A percentile compares a stretch with the other conserved stretches of the same genome.
Evolutionary conservation across 2,329 filamentous ascomycete species (phyloP).

Genomic region (Akanthomyces muscarius): DNA sequence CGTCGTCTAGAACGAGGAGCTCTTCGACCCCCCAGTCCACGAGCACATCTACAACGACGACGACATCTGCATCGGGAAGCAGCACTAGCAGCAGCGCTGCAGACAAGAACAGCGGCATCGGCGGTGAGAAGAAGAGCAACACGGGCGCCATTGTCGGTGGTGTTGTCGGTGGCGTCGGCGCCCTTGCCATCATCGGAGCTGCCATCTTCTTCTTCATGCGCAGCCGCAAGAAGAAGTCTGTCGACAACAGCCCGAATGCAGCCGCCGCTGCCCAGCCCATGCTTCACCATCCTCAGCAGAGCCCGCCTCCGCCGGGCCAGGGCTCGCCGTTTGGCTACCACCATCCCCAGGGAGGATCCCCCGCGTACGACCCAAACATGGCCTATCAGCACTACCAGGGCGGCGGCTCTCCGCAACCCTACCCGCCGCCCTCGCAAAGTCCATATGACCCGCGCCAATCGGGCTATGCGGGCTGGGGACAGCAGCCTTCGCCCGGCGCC

Average conservation of each 20-base stretch:
- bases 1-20: no score
- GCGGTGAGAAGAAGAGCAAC: background rate
- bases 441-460: conserved; percentile 2
- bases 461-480: conserved; percentile 2
- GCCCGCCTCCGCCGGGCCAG: background rate
- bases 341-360: background rate
- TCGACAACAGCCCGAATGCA: background rate
- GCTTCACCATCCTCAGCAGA: conserved; percentile 2
- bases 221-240: background rate
- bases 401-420: background rate
- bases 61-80: background rate
- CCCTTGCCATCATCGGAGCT: conserved; percentile 1
- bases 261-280: background rate
- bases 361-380: conserved; percentile 9
- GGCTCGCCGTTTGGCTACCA: background rate
- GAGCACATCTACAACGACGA: background rate
- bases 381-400: conserved; percentile 5
- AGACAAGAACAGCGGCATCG: background rate
- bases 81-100: background rate
- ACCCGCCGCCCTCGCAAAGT: background rate
- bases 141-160: conserved; percentile 12
- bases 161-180: conserved; percentile 9
- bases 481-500: background rate
- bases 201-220: conserved; percentile 14
- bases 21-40: background rate